phyloP scores from a whole-genome alignment of 2,329 filamentous ascomycete species.

The Ceratocystiopsis minuta region DNA sequence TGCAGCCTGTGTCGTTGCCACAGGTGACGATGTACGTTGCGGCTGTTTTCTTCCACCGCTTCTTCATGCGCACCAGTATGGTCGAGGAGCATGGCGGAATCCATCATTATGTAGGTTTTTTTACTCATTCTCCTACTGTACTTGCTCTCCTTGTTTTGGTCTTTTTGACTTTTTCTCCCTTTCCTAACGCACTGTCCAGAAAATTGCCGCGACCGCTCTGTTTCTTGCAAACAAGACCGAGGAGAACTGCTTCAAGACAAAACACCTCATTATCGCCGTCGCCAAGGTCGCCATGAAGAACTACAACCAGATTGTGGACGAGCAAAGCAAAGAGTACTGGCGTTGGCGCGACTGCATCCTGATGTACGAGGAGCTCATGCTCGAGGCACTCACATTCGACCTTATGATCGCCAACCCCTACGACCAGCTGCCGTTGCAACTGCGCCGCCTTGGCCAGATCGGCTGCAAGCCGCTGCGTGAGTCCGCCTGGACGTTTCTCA shows the following conservation, averaged over 20 bases:
- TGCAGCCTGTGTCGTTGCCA: constrained; percentile 49
- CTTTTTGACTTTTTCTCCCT: background rate
- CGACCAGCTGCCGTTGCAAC: constrained; percentile 62
- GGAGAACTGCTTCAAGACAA: constrained; percentile 91
- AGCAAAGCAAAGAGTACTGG: constrained; percentile 98
- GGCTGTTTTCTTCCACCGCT: constrained; percentile 86
- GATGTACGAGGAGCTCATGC: constrained; percentile 77
- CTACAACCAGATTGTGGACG: constrained; percentile 72
- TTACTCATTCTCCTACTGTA: too few relatives aligned
- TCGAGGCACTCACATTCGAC: constrained; percentile 88
- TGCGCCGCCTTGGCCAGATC: constrained; percentile 19
- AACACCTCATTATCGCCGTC: constrained; percentile 82
- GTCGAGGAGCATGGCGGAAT: constrained; percentile 57
- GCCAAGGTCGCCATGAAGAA: constrained; percentile 94
- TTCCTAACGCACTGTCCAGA: constrained; percentile 23
- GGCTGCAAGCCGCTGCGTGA: constrained; percentile 10
- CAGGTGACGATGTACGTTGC: constrained; percentile 86
- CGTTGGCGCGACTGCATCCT: constrained; percentile 90
- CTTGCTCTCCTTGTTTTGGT: background rate
- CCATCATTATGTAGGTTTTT: constrained; percentile 70
- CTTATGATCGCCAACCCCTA: constrained; percentile 82
- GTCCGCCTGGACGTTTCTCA: constrained; percentile 65
- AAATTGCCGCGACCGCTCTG: constrained; percentile 74
- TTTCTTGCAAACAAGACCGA: constrained; percentile 96
- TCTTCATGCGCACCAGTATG: constrained; percentile 81